Base-by-base conservation (phyloP, 192 early-diverging fungal genomes). In the Phlyctochytrium planicorne region DNA sequence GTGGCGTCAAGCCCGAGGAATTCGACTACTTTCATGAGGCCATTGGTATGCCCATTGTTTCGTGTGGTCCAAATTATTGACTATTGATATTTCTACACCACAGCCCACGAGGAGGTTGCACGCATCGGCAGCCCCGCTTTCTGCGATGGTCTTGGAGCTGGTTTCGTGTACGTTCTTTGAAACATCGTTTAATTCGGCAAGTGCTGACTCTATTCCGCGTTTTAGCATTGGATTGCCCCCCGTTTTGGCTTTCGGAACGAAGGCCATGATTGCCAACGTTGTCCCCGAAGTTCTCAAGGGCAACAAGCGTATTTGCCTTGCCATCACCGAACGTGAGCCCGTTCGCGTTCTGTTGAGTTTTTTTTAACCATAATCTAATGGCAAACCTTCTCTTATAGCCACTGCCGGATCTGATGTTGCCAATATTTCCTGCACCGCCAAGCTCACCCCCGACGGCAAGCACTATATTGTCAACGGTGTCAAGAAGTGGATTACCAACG, bases 381-480 rank as follows among this genome's bases (percentile, higher is more conserved):
- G n/a, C n/a, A n/a, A n/a, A n/a, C n/a, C n/a, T n/a, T n/a, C n/a
- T n/a, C n/a, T n/a, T n/a, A n/a, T n/a, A n/a, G n/a, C n/a, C n/a
- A n/a, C n/a, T n/a, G 71, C 67, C 30, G 78, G 80, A 0, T 62
- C 61, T 52, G 72, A 77, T 74, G 40, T 50, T 10, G 14, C 56
- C 12, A 3, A 12, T 16, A 32, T 85, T 27, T 20, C 23, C n/a
- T 78, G 75, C 29, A 78, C 74, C 27, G 84, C 84, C 53, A 61
- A 67, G 60, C 77, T 78, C 65, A 73, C 71, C 20, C 62, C 73
- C 12, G 53, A 63, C 61, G 82, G 82, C 0, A 84, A 84, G 68
- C 66, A n/a, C n/a, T n/a, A n/a, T n/a, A n/a, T n/a, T n/a, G 84
- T 85, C 12, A 85, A 85, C 63, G 84, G 82, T 23, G 67, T 70